Evolutionary conservation across 306 rosid genomes (phyloP), one percentile per base, ranked within the genome.

Genomic region (Hylodesmum podocarpum): DNA sequence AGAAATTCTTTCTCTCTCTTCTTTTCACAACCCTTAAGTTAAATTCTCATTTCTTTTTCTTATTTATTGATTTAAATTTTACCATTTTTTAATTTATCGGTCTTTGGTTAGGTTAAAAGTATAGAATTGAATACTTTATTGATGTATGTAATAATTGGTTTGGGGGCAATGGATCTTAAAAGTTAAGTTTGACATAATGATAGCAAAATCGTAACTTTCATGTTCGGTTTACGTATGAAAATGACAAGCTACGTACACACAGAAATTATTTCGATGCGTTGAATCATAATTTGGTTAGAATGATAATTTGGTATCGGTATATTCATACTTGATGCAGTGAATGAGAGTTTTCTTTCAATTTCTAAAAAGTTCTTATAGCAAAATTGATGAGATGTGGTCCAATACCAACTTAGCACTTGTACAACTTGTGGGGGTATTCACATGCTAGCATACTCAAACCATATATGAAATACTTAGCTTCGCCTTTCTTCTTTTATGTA

Each of bases 391-490:
- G 3, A 59, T 61, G 87, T 83, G 76, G 79, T 81, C 85, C 86
- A 69, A 22, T 44, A 34, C 33, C 16, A 57, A 51, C 10, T 40
- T 44, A 25, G 50, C 44, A 64, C 31, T n/a, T n/a, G 46, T 18
- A 37, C 51, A 73, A 72, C 57, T 28, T 76, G 84, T 46, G 39
- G 25, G 25, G 62, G 72, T 14, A 61, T 41, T 87, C 97, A 91
- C 88, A 88, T 73, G 90, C 39, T 39, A 39, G 66, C 70, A 47
- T 57, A 77, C 72, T 70, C 50, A 50, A 86, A 66, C 91, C 93
- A 75, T 74, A 73, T 39, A 50, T 51, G n/a, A 51, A 37, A 54
- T 51, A 72, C 24, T 73, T 49, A n/a, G 49, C 51, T 12, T 47
- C 18, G 8, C 25, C 67, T 76, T 69, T 64, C 61, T 51, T 40